Percentiles rank a stretch among this genome's conserved stretches.
Conservation (phyloP, 2,329 filamentous ascomycete genomes). For the Fusarium oligoseptatum region DNA sequence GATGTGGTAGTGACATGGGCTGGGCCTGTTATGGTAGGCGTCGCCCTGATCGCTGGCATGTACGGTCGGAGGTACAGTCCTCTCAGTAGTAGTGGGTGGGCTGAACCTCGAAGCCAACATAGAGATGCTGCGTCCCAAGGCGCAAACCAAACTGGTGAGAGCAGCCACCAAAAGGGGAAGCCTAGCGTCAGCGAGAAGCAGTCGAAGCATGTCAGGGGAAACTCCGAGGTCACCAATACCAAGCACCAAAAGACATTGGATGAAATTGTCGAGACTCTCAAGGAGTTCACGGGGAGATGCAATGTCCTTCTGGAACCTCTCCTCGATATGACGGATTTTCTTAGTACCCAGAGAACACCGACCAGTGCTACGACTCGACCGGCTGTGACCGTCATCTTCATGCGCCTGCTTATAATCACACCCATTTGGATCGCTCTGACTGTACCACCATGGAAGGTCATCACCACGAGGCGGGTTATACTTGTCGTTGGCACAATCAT, state of each 20-base stretch:
- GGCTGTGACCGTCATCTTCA: slow-evolving; percentile 88
- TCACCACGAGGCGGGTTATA: slow-evolving; percentile 87
- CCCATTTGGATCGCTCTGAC: slow-evolving; percentile 90
- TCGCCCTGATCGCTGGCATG: slow-evolving; percentile 88
- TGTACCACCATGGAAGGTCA: slow-evolving; percentile 83
- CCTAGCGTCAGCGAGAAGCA: slow-evolving; percentile 45
- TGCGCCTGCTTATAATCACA: slow-evolving; percentile 88
- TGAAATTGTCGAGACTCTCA: slow-evolving; percentile 95
- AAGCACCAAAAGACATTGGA: slow-evolving; percentile 94
- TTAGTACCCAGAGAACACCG: slow-evolving; percentile 90
- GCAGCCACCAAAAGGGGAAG: slow-evolving; percentile 44
- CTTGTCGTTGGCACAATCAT: slow-evolving; percentile 89
- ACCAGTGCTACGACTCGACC: slow-evolving; percentile 93
- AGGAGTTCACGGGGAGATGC: slow-evolving; percentile 90
- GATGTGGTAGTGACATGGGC: slow-evolving; percentile 84
- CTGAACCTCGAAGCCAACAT: slow-evolving; percentile 59
- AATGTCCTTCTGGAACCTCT: slow-evolving; percentile 93
- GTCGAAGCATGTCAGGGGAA: slow-evolving; percentile 58
- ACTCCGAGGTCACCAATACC: slow-evolving; percentile 72
- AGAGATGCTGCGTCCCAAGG: slow-evolving; percentile 45
- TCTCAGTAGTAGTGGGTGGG: slow-evolving; percentile 85
- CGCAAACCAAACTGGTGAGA: slow-evolving; percentile 32
- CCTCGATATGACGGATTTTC: slow-evolving; percentile 89
- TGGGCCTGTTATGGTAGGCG: slow-evolving; percentile 85
- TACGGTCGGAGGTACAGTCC: slow-evolving; percentile 92